These are phyloP conservation scores for Penicillium sp. DNA, from an alignment of 2,329 filamentous ascomycete species.

Conservation along the genomic window DNA sequence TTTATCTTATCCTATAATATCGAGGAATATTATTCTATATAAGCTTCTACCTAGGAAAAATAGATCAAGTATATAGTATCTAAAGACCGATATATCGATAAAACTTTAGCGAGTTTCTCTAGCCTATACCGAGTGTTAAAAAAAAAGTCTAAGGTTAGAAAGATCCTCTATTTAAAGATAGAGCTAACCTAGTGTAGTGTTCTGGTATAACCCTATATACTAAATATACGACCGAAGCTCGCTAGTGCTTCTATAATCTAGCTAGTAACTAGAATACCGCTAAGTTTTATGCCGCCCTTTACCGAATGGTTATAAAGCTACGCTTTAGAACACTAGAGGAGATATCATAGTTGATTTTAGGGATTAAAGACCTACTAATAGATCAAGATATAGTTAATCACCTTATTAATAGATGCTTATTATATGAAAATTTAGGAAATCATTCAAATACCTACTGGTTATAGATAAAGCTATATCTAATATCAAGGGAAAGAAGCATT, in stretches of 20 bases:
- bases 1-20: not conserved
- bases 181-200: too few relatives aligned
- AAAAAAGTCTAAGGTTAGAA: not conserved
- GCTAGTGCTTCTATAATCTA: slow-evolving; percentile 3
- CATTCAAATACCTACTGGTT: too few relatives aligned
- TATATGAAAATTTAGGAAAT: too few relatives aligned
- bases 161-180: too few relatives aligned
- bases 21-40: not conserved
- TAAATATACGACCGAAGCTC: not conserved
- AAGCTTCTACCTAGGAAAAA: not conserved
- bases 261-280: too few relatives aligned
- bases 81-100: not conserved
- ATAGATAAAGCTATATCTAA: too few relatives aligned
- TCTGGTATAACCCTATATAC: too few relatives aligned
- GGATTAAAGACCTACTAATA: slow-evolving; percentile 1
- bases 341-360: slow-evolving; percentile 5
- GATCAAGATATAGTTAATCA: slow-evolving; percentile 7
- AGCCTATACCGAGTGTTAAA: slow-evolving; percentile 10
- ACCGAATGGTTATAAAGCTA: slow-evolving; percentile 2
- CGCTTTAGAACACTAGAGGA: slow-evolving; percentile 2
- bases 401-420: not conserved
- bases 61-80: not conserved
- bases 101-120: slow-evolving; percentile 2
- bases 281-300: not conserved
- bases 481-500: too few relatives aligned